A percentile compares a stretch with the other conserved stretches of the same genome.
phyloP scores from a whole-genome alignment of 2,329 filamentous ascomycete genomes.

The Apiospora saccharicola region DNA sequence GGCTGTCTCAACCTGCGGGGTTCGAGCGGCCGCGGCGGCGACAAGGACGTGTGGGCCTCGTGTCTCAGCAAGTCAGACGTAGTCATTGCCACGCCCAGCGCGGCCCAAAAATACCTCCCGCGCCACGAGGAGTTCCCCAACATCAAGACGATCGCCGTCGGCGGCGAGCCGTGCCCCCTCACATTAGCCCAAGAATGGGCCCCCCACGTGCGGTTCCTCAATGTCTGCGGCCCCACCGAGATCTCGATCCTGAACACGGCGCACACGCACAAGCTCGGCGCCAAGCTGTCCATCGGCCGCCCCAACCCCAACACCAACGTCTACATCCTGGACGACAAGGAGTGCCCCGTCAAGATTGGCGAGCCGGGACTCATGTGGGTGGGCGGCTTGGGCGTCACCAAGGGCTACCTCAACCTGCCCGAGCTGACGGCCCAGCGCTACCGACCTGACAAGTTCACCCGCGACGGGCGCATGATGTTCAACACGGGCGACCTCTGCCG shows the following conservation, averaged over 20 bases:
- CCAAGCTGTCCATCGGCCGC: slow-evolving; percentile 18
- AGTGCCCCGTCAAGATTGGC: slow-evolving; percentile 8
- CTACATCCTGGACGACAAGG: slow-evolving; percentile 11
- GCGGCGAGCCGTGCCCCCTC: slow-evolving; percentile 19
- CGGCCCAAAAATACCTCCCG: slow-evolving; percentile 18
- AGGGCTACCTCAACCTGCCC: slow-evolving; percentile 14
- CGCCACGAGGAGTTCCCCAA: slow-evolving; percentile 23
- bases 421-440: slow-evolving; percentile 22
- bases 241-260: slow-evolving; percentile 24
- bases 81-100: slow-evolving; percentile 7
- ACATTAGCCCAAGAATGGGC: slow-evolving; percentile 13
- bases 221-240: slow-evolving; percentile 18
- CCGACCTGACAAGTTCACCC: slow-evolving; percentile 26
- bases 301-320: slow-evolving; percentile 23
- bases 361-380: slow-evolving; percentile 18
- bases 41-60: slow-evolving; percentile 22
- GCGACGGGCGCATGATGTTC: slow-evolving; percentile 39
- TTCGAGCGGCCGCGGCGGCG: slow-evolving; percentile 17
- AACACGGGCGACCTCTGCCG: slow-evolving; percentile 43
- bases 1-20: slow-evolving; percentile 21
- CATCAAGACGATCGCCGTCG: slow-evolving; percentile 21
- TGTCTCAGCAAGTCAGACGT: slow-evolving; percentile 15
- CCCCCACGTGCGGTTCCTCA: slow-evolving; percentile 21
- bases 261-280: slow-evolving; percentile 17
- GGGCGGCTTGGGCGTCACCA: slow-evolving; percentile 6